phyloP scores from a whole-genome alignment of 2,329 filamentous ascomycete genomes.

The Aureobasidium subglaciale region DNA sequence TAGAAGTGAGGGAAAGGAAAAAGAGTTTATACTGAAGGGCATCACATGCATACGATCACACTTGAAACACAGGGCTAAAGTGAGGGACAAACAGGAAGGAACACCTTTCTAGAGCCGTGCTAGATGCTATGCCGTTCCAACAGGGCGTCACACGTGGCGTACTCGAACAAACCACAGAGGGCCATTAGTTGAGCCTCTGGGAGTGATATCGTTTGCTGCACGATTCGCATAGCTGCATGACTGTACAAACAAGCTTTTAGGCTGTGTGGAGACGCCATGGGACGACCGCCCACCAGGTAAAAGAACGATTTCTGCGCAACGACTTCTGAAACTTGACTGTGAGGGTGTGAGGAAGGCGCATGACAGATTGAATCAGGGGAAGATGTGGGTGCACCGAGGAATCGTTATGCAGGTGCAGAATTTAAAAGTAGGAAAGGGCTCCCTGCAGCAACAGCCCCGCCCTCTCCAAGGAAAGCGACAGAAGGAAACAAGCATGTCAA shows the following conservation, averaged over 20 bases:
- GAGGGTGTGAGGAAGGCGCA: conserved; percentile 4
- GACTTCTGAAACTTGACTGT: conserved; percentile 10
- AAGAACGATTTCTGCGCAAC: not conserved
- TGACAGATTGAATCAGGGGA: conserved; percentile 10
- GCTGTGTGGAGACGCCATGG: conserved; percentile 1
- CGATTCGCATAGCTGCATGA: conserved; percentile 14
- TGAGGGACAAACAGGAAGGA: conserved; percentile 12
- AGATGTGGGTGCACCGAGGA: conserved; percentile 12
- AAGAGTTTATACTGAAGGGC: conserved; percentile 1
- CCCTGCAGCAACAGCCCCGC: conserved; percentile 1
- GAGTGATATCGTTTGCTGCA: conserved; percentile 3
- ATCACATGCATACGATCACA: conserved; percentile 14
- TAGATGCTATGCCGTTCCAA: conserved; percentile 10
- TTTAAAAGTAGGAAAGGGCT: conserved; percentile 4
- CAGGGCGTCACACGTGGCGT: conserved; percentile 15
- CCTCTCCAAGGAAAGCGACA: not conserved
- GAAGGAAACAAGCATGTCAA: not conserved
- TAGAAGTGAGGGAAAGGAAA: conserved; percentile 9
- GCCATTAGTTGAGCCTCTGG: not conserved
- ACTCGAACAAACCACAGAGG: conserved; percentile 4
- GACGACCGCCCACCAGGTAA: conserved; percentile 6
- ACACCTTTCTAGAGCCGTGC: conserved; percentile 6
- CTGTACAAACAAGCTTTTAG: conserved; percentile 12
- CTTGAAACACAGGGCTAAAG: conserved; percentile 6
- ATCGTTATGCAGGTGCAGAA: conserved; percentile 2